These are phyloP conservation scores for Pseudocohnilembus persalinus DNA, from an alignment of 169 alveolate genomes.

Conservation along the genomic window DNA sequence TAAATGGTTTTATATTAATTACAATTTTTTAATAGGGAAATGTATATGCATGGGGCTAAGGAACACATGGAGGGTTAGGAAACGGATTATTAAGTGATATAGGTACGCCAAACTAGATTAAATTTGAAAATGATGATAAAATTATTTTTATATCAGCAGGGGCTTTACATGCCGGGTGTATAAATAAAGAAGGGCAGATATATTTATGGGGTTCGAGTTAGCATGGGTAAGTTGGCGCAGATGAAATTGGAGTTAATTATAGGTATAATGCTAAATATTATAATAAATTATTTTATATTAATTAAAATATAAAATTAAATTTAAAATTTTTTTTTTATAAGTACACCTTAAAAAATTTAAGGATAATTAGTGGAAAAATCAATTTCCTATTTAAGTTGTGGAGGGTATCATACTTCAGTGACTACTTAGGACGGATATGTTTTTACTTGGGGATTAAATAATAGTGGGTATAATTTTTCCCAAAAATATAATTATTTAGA, in stretches of 20 bases:
- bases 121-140: constrained; percentile 24
- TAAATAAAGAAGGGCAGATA: constrained; percentile 23
- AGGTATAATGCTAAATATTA: not conserved
- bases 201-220: constrained; percentile 45
- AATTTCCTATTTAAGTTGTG: constrained; percentile 28
- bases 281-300: not conserved
- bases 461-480: not conserved
- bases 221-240: constrained; percentile 3
- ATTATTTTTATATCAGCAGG: constrained; percentile 39
- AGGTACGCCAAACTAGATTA: not conserved
- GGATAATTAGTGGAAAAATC: constrained; percentile 28
- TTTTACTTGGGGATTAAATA: constrained; percentile 36
- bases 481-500: not conserved
- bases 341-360: constrained; percentile 17
- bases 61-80: constrained; percentile 29
- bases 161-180: constrained; percentile 28
- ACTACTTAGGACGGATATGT: constrained; percentile 42
- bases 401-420: constrained; percentile 37
- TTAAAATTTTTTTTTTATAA: constrained; percentile 2
- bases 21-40: too few relatives aligned
- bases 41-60: constrained; percentile 46
- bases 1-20: too few relatives aligned
- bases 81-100: constrained; percentile 8
- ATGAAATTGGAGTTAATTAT: not conserved
- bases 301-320: constrained; percentile 1